A percentile compares a stretch with the other conserved stretches of the same genome.
These are phyloP conservation scores for Cladorrhinum samala DNA, from an alignment of 495 filamentous ascomycete species.

Conservation along the genomic window DNA sequence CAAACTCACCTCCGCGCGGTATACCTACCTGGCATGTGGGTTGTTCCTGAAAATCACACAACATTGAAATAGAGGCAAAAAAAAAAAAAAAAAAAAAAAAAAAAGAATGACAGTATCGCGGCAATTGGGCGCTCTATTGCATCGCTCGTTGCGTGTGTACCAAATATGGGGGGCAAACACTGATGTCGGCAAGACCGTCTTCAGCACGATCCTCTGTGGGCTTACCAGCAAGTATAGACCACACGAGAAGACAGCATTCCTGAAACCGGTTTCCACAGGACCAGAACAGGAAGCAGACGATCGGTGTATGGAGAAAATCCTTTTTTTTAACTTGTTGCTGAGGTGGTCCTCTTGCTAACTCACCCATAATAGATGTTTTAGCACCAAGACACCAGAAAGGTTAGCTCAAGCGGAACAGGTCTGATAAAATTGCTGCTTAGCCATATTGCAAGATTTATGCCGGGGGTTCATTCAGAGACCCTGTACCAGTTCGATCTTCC, in stretches of 20 bases:
- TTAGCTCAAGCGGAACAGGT: too few relatives aligned
- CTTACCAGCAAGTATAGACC: constrained; percentile 39
- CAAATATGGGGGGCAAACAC: constrained; percentile 79
- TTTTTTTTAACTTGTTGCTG: neutral
- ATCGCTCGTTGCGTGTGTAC: constrained; percentile 55
- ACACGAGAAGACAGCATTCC: constrained; percentile 49
- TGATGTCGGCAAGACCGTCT: constrained; percentile 72
- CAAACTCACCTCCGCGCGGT: too few relatives aligned
- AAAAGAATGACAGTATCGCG: constrained; percentile 1
- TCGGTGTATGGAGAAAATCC: constrained; percentile 34
- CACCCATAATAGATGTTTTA: neutral
- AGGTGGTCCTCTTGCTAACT: too few relatives aligned
- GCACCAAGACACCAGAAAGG: too few relatives aligned
- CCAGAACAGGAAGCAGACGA: constrained; percentile 61
- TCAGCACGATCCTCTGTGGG: constrained; percentile 63
- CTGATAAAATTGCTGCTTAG: constrained; percentile 29
- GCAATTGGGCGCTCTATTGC: constrained; percentile 43
- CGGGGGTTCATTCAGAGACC: constrained; percentile 40
- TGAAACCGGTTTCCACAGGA: constrained; percentile 75
- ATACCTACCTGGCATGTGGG: too few relatives aligned
- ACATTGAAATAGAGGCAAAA: neutral
- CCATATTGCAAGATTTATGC: constrained; percentile 52
- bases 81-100: neutral
- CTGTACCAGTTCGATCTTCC: constrained; percentile 66
- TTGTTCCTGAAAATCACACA: too few relatives aligned